A percentile compares a stretch with the other conserved stretches of the same genome.
Conservation (phyloP, 192 early-diverging fungal genomes). For the Entomortierella beljakovae region DNA sequence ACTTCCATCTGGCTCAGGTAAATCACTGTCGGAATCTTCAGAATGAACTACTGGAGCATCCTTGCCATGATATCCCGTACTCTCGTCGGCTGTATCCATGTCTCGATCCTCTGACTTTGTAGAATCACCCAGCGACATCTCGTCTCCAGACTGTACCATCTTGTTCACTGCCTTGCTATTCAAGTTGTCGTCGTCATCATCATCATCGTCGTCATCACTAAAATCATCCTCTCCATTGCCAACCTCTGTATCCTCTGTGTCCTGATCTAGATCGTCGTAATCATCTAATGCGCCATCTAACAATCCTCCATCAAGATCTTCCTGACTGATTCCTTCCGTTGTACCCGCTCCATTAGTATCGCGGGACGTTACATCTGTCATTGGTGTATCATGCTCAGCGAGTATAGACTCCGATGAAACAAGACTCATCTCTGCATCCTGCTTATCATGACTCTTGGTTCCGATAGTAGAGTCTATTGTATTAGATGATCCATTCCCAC, state of each 20-base stretch:
- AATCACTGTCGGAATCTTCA: constrained; percentile 50
- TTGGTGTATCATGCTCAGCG: constrained; percentile 18
- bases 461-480: neutral
- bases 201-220: constrained; percentile 42
- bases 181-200: constrained; percentile 19
- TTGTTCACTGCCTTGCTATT: constrained; percentile 16
- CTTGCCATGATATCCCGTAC: constrained; percentile 7
- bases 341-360: constrained; percentile 8
- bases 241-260: constrained; percentile 52
- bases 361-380: neutral
- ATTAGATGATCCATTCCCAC: neutral
- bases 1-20: constrained; percentile 36
- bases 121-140: constrained; percentile 1
- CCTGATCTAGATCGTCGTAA: constrained; percentile 50
- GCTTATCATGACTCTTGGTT: neutral
- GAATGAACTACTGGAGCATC: constrained; percentile 5
- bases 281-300: constrained; percentile 51
- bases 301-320: constrained; percentile 49
- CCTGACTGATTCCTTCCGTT: constrained; percentile 29
- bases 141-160: constrained; percentile 6
- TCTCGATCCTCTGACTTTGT: constrained; percentile 26
- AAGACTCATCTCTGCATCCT: constrained; percentile 22
- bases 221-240: constrained; percentile 40
- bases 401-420: constrained; percentile 3
- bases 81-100: constrained; percentile 16